These are phyloP conservation scores for Grosmannia clavigera DNA, from an alignment of 2,329 filamentous ascomycete species.

Conservation along the genomic window DNA sequence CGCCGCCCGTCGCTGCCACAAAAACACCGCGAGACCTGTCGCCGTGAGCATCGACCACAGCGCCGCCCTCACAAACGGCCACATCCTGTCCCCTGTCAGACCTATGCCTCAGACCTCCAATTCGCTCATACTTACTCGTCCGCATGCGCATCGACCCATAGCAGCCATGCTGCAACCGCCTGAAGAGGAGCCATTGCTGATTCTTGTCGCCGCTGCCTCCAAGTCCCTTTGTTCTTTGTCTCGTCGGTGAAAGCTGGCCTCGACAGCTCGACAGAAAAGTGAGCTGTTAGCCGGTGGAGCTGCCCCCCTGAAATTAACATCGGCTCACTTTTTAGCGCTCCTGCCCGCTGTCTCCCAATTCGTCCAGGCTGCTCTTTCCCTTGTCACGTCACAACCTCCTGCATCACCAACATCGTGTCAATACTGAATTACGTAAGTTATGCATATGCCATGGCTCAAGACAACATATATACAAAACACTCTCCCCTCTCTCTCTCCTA, in stretches of 20 bases:
- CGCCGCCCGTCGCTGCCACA: slow-evolving; percentile 15
- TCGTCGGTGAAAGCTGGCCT: not conserved
- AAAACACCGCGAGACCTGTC: slow-evolving; percentile 5
- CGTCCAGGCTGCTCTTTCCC: not conserved
- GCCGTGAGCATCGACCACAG: slow-evolving; percentile 5
- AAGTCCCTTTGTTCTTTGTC: not conserved
- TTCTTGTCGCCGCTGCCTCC: not conserved
- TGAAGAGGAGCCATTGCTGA: slow-evolving; percentile 1
- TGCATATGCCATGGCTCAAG: not conserved
- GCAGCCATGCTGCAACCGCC: not conserved
- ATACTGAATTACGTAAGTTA: not conserved
- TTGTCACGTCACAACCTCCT: not conserved
- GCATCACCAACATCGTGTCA: not conserved
- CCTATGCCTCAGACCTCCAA: not conserved
- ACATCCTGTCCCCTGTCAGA: not conserved
- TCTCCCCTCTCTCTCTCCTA: not conserved
- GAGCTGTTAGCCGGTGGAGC: not conserved
- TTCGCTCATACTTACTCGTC: not conserved
- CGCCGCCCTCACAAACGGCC: slow-evolving; percentile 2
- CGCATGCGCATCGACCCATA: not conserved
- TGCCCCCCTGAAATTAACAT: not conserved
- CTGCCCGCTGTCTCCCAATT: not conserved
- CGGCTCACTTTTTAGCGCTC: not conserved
- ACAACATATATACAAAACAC: not conserved
- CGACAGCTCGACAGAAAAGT: not conserved